Evolutionary conservation across 306 rosid species (phyloP), one percentile per base, ranked within the genome.

Genomic region (Medicago ruthenica): DNA sequence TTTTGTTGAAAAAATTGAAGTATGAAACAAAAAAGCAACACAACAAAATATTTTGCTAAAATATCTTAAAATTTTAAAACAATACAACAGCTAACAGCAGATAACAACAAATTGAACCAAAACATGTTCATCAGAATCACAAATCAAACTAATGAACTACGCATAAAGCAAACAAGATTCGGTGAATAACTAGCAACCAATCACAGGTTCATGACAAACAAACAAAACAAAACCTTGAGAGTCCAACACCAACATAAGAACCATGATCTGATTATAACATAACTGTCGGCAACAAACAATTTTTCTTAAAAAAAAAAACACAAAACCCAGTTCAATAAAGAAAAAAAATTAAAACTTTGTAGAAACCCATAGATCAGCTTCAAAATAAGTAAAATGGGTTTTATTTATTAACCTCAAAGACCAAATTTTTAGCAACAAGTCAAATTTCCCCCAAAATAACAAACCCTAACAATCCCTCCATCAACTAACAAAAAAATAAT

Each of bases 331-430:
- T 57, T 58, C 74, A 80, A 40, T 18, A 70, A 37, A 27, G 48
- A 71, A 4, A 57, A 22, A 44, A 16, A 53, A 9, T 2, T 2
- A 14, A 79, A 79, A 66, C 78, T 27, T 45, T 1, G 11, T 8
- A 17, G 31, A 76, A 62, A 79, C 17, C 51, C 83, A 74, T 39
- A 82, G 87, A 88, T 88, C 88, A 86, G 50, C 80, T 60, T 34
- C 5, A 74, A 79, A 40, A 37, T 22, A 0, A 51, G 9, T 36
- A 5, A 53, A 67, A 81, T 54, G 65, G 80, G 72, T 41, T 51
- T 6, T 51, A 55, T 67, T 11, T 1, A 4, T n/a, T 10, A 59
- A 79, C 71, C 74, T 70, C 59, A 78, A 62, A 75, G 57, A 58
- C 42, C 76, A 59, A 48, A 53, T 0, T 58, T 74, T 36, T 20